These are phyloP conservation scores for Botrytis hyacinthi DNA, from an alignment of 2,329 filamentous ascomycete species.

Conservation along the genomic window DNA sequence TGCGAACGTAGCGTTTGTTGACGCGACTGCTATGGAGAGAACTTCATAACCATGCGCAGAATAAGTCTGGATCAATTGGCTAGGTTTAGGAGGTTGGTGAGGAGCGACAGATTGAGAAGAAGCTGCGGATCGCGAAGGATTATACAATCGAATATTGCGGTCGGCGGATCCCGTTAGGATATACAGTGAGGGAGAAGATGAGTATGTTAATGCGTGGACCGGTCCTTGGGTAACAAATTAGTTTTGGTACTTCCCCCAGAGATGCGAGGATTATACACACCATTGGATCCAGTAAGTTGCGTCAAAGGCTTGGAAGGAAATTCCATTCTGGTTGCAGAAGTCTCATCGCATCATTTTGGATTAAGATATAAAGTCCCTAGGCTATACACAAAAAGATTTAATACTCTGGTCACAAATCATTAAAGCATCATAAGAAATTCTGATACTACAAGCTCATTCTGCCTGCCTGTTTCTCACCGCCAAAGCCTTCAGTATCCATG, in stretches of 20 bases:
- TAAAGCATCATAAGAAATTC: not conserved
- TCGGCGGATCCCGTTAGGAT: conserved; percentile 85
- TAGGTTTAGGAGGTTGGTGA: conserved; percentile 41
- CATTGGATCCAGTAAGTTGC: conserved; percentile 58
- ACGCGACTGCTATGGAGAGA: conserved; percentile 70
- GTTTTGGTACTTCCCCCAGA: not conserved
- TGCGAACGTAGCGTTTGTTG: conserved; percentile 80
- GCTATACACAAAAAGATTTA: not conserved
- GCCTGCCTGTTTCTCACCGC: conserved; percentile 3
- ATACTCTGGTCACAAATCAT: not conserved
- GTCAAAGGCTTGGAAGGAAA: conserved; percentile 50
- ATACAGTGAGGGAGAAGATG: conserved; percentile 69
- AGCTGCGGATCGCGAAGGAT: conserved; percentile 59
- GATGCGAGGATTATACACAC: conserved; percentile 41
- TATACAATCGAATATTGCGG: conserved; percentile 82
- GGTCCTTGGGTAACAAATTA: conserved; percentile 50
- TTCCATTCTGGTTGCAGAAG: conserved; percentile 35
- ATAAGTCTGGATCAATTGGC: conserved; percentile 78
- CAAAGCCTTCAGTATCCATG: not conserved
- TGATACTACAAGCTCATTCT: not conserved
- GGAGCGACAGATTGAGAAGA: conserved; percentile 42
- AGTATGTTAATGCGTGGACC: conserved; percentile 71
- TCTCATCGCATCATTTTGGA: conserved; percentile 10
- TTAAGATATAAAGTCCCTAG: not conserved
- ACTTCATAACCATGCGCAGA: conserved; percentile 89